Conservation (phyloP, 2,329 filamentous ascomycete genomes). For the Stachybotrys elegans region DNA sequence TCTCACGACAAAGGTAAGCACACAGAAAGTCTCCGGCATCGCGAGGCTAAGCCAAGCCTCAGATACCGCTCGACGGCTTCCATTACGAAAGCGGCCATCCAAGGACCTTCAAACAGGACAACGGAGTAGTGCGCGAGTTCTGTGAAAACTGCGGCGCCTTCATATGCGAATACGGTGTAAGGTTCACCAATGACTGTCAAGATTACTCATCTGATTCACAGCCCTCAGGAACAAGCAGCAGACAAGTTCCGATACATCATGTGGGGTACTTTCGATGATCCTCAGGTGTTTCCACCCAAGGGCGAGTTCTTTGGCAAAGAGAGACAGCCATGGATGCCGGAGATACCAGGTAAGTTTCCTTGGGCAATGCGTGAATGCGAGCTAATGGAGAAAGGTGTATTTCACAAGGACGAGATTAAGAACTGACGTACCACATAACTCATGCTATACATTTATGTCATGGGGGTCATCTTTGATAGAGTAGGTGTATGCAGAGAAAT, state of each 20-base stretch:
- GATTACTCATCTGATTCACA: too few relatives aligned
- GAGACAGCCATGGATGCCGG: slow-evolving; percentile 38
- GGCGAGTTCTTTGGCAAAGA: slow-evolving; percentile 50
- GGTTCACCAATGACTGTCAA: slow-evolving; percentile 1
- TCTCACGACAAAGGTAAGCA: slow-evolving; percentile 21
- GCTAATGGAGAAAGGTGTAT: neutral
- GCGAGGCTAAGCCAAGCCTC: neutral
- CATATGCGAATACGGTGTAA: slow-evolving; percentile 27
- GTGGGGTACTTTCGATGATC: slow-evolving; percentile 45
- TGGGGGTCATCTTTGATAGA: too few relatives aligned
- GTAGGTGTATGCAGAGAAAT: too few relatives aligned
- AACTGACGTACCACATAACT: too few relatives aligned
- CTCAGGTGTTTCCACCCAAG: slow-evolving; percentile 42
- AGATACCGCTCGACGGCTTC: slow-evolving; percentile 21
- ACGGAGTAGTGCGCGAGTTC: slow-evolving; percentile 26
- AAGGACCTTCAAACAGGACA: slow-evolving; percentile 22
- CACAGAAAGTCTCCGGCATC: neutral
- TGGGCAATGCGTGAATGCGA: too few relatives aligned
- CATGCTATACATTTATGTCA: too few relatives aligned
- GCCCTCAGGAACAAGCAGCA: slow-evolving; percentile 36
- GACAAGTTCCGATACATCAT: slow-evolving; percentile 38
- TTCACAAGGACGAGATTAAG: slow-evolving; percentile 3
- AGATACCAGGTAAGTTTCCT: slow-evolving; percentile 1
- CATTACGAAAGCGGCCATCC: slow-evolving; percentile 18
- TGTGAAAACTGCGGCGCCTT: slow-evolving; percentile 24